Evolutionary conservation across 2,329 filamentous ascomycete species (phyloP).

Genomic region (Esteya vermicola): DNA sequence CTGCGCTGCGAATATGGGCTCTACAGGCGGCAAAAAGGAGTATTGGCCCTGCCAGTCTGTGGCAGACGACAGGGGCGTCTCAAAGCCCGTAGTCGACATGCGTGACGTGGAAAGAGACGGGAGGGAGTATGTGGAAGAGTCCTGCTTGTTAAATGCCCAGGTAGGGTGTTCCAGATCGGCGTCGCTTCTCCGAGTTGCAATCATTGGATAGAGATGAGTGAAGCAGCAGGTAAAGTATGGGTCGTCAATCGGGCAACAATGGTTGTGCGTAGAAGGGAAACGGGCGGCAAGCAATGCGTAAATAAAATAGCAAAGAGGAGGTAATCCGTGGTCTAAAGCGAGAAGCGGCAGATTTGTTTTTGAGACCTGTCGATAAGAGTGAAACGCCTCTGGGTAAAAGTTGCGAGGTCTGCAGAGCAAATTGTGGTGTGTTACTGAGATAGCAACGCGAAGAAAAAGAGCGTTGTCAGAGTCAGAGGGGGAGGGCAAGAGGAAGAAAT

Average conservation of each 20-base stretch:
- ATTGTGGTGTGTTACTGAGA: neutral
- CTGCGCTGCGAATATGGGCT: slow-evolving; percentile 27
- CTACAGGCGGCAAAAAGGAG: slow-evolving; percentile 31
- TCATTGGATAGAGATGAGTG: slow-evolving; percentile 28
- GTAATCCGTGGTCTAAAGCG: too few species aligned
- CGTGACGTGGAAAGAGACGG: slow-evolving; percentile 31
- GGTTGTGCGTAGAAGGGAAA: too few species aligned
- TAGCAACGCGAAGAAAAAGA: too few species aligned
- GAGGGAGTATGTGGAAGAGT: slow-evolving; percentile 23
- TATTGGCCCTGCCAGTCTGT: slow-evolving; percentile 43
- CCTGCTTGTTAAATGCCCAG: slow-evolving; percentile 40
- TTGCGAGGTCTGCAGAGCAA: too few species aligned
- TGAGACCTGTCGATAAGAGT: too few species aligned
- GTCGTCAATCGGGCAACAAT: too few species aligned
- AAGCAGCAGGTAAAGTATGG: too few species aligned
- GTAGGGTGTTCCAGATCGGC: slow-evolving; percentile 32
- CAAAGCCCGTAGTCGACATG: slow-evolving; percentile 41
- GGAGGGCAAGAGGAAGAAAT: neutral
- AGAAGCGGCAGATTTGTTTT: too few species aligned
- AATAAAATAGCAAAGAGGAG: too few species aligned
- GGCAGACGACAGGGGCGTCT: slow-evolving; percentile 36
- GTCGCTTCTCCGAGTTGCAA: slow-evolving; percentile 39
- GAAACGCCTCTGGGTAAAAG: too few species aligned
- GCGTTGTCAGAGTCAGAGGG: too few species aligned
- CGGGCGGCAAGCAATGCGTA: too few species aligned